Conservation (phyloP, 2,329 filamentous ascomycete genomes). For the Stromatinia cepivora region DNA sequence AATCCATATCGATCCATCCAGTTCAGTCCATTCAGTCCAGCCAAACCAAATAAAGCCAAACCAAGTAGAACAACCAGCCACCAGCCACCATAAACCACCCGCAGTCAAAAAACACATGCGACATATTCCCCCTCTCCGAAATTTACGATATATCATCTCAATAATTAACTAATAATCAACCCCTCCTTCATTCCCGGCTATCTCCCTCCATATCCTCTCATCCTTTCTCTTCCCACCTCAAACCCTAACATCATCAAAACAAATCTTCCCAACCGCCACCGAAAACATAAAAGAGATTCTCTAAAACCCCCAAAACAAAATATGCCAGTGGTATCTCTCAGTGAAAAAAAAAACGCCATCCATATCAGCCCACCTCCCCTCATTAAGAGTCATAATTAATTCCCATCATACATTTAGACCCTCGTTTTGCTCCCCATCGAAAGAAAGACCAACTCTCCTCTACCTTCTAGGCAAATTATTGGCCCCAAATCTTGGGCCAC, state of each 20-base stretch:
- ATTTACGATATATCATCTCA: no score
- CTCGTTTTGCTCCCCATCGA: not conserved
- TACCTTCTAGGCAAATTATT: conserved; percentile 41
- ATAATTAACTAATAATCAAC: not conserved
- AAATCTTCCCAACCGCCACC: not conserved
- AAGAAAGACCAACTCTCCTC: not conserved
- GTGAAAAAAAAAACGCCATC: conserved; percentile 14
- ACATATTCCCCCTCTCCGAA: no score
- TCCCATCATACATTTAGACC: conserved; percentile 1
- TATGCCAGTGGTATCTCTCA: conserved; percentile 17
- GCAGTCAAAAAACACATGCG: no score
- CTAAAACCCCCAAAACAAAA: conserved; percentile 7
- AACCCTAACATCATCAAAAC: not conserved
- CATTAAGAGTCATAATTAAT: conserved; percentile 13
- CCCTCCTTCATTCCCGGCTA: not conserved
- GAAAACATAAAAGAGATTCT: not conserved
- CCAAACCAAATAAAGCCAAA: no score
- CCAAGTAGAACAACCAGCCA: no score
- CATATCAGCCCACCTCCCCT: conserved; percentile 2
- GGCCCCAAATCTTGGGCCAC: conserved; percentile 40
- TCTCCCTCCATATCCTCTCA: not conserved
- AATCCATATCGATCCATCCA: no score
- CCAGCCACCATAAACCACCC: no score
- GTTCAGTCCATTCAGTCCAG: no score
- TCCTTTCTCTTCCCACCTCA: not conserved